Conservation (phyloP, 1,139 yeast genomes). For the Hyphopichia pseudoburtonii region DNA sequence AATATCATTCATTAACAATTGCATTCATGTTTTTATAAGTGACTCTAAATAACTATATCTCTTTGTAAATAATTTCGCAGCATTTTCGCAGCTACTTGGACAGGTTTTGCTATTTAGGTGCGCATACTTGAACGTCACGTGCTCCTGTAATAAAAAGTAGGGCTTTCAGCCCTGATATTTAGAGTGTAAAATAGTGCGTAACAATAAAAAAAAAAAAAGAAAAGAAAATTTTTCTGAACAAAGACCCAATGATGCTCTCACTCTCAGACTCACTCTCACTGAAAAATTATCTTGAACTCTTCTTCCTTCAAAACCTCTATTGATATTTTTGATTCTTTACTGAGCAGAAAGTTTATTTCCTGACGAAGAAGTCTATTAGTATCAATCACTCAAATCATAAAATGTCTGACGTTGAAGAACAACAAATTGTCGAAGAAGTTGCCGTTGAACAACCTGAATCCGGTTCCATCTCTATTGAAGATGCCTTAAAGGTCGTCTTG, state of each 20-base stretch:
- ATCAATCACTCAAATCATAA: conserved; percentile 15
- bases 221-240: conserved; percentile 2
- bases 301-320: conserved; percentile 4
- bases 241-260: neutral
- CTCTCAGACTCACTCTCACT: conserved; percentile 2
- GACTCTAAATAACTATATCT: too few relatives aligned
- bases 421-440: conserved; percentile 80
- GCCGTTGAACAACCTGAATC: conserved; percentile 76
- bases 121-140: too few relatives aligned
- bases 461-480: conserved; percentile 94
- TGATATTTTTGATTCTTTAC: conserved; percentile 39
- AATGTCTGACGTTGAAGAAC: conserved; percentile 89
- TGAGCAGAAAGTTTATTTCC: conserved; percentile 65
- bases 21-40: too few relatives aligned
- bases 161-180: too few relatives aligned
- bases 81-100: too few relatives aligned
- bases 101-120: too few relatives aligned
- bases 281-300: conserved; percentile 16
- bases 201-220: too few relatives aligned
- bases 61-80: too few relatives aligned
- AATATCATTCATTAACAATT: too few relatives aligned
- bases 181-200: neutral
- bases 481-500: conserved; percentile 96
- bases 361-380: conserved; percentile 82
- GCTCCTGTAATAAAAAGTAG: too few relatives aligned